Base-by-base conservation (phyloP, 495 filamentous ascomycete genomes). In the Talaromyces wortmannii region DNA sequence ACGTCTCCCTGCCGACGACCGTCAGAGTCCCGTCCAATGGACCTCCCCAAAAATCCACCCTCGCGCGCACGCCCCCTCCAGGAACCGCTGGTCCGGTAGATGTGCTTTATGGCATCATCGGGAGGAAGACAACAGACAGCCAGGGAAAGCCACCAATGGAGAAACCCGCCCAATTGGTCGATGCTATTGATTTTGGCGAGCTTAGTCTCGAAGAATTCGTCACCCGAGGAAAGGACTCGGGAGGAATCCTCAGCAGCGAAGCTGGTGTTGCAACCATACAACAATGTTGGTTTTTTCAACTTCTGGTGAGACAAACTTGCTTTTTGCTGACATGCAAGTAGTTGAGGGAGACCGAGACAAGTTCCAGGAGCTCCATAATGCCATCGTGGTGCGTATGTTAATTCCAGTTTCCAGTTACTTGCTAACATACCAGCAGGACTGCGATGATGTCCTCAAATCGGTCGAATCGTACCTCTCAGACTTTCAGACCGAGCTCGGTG, bases 391-490 rank as follows among this genome's bases (percentile, higher is more conserved):
- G 56, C 30, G 50, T 45, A 46, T 33, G 17, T 16, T n/a, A 16
- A 31, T 47, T 53, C 7, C 17, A 3, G 4, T 15, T 40, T 8
- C 48, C 29, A 40, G 12, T 43, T 10, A 16, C 45, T 11, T 18
- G 12, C 29, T 46, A 42, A 23, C 18, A 50, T 10, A 13, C 15
- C 4, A 31, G 15, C 67, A 79, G 67, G 88, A 89, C 31, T 97
- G 94, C 66, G 92, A 98, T 68, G 88, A 95, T 61, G 90, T 98
- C 44, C 83, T 97, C 43, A 87, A 83, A 64, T 95, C 95, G 1
- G 92, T 98, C 47, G 92, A 98, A 70, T 80, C 81, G 15, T 97
- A 96, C 64, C 72, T 98, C 49, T 88, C 89, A 45, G 90, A 86
- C 64, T 98, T 98, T 62, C 91, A 92, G 69, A 87, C 87, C 49